These are phyloP conservation scores for Pichia norvegensis DNA, from an alignment of 1,139 yeast genomes.

Conservation along the genomic window DNA sequence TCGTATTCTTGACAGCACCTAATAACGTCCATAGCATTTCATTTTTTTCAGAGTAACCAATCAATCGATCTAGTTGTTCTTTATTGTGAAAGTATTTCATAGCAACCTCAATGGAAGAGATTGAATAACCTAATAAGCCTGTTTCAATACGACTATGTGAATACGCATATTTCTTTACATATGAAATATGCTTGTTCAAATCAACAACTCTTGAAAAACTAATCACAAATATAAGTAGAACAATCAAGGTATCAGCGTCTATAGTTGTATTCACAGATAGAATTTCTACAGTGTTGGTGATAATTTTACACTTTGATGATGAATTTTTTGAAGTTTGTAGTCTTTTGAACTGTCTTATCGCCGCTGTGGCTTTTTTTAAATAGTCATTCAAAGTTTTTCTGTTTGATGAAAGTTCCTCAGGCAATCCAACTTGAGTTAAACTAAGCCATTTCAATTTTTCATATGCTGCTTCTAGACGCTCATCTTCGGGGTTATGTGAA, in stretches of 20 bases:
- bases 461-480: slow-evolving; percentile 32
- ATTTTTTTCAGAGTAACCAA: slow-evolving; percentile 38
- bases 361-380: slow-evolving; percentile 44
- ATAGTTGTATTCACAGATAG: slow-evolving; percentile 37
- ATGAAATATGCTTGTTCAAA: slow-evolving; percentile 57
- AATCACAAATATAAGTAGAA: slow-evolving; percentile 64
- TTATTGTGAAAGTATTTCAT: slow-evolving; percentile 48
- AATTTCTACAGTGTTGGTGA: slow-evolving; percentile 46
- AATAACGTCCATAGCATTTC: slow-evolving; percentile 48
- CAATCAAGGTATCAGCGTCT: slow-evolving; percentile 78
- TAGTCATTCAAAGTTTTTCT: slow-evolving; percentile 24
- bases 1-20: slow-evolving; percentile 24
- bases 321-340: slow-evolving; percentile 46
- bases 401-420: slow-evolving; percentile 29
- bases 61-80: slow-evolving; percentile 32
- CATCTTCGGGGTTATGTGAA: slow-evolving; percentile 26
- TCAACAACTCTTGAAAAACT: slow-evolving; percentile 53
- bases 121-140: slow-evolving; percentile 40
- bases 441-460: slow-evolving; percentile 46
- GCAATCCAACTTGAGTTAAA: slow-evolving; percentile 62
- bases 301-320: slow-evolving; percentile 43
- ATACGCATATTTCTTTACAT: slow-evolving; percentile 56
- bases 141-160: slow-evolving; percentile 25
- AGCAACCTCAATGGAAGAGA: slow-evolving; percentile 82
- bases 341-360: slow-evolving; percentile 47